Base-by-base conservation (phyloP, 345 rosid genomes). In the Brassica nigra region DNA sequence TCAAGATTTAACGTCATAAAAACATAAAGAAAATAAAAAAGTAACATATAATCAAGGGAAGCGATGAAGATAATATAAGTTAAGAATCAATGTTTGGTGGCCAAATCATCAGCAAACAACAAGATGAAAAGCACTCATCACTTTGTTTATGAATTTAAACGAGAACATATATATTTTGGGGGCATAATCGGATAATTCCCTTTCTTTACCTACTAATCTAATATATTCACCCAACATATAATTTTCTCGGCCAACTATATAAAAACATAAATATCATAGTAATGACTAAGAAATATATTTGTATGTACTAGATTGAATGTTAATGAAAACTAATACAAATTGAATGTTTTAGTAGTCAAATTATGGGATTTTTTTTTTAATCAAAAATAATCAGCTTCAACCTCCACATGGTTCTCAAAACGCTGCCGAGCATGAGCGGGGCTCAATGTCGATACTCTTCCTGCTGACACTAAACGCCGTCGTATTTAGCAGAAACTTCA, bases 151-250 rank as follows among this genome's bases (percentile, higher is more conserved):
- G 57, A 31, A 39, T 78, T 52, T 62, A 69, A 42, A 66, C 67
- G 12, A 65, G 5, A 39, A 14, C 27, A 20, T 65, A 39, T 6
- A 54, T 11, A 70, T 15, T 6, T 66, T 78, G 58, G 76, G 81
- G 66, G 59, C 71, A 28, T 39, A 61, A 28, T 20, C 16, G 27
- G 27, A 23, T 23, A 23, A 23, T 23, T 30, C 20, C 14, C 66
- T 29, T 65, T 72, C 37, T 71, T 30, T 30, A 78, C 77, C 81
- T 29, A 78, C 47, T 71, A 33, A 78, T 73, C 81, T 29, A 78
- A 34, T 71, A 33, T 39, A n/a, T 37, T 63, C n/a, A 65, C 61
- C 34, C 36, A 64, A 61, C 16, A 54, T 5, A 11, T 44, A 44
- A 12, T 44, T 44, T 44, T 44, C 54, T 44, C 54, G 15, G 49